Base-by-base conservation (phyloP, 176 grass and related monocot species). In the Rhynchospora tenuis region DNA sequence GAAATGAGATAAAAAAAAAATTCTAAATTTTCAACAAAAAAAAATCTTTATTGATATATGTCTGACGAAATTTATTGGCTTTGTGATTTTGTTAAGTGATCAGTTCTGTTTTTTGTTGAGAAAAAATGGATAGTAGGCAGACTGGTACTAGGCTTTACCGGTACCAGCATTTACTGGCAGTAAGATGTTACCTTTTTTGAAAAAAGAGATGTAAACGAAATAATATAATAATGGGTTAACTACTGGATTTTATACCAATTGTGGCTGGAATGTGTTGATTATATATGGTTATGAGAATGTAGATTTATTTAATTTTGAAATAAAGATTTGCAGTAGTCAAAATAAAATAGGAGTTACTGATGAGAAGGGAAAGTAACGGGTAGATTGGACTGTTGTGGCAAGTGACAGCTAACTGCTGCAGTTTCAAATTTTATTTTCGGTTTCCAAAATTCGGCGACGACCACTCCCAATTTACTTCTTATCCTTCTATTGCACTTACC, bases 391-490 rank as follows among this genome's bases (percentile, higher is more conserved):
- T 77, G 26, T 56, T 77, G 24, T 77, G 50, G 24, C 50, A 47
- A 64, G 83, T 85, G 83, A 85, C 83, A 85, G 83, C 83, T 78
- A 78, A 78, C 83, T 64, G 71, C 54, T 78, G 45, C 68, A 17
- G 48, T 84, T 74, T 75, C 9, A 84, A 58, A 60, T 38, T 61
- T 84, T 38, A 6, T 84, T 73, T 56, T 11, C 22, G 55, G 19
- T 27, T 56, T 13, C 11, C 38, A 55, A 58, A 29, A 78, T 17
- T 16, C 26, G 2, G 12, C 24, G 29, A 80, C 31, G 31, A 60
- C 19, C 12, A 59, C 7, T 9, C 13, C 14, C 26, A 51, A 58
- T 28, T 55, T 7, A 15, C 7, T 58, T 15, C 2, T 43, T 60
- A 1, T 60, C 22, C 15, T 19, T 22, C 8, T 81, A 43, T 17